These are phyloP conservation scores for Trametes hirsuta DNA, from an alignment of 1,284 basidiomycete genomes.

Conservation along the genomic window DNA sequence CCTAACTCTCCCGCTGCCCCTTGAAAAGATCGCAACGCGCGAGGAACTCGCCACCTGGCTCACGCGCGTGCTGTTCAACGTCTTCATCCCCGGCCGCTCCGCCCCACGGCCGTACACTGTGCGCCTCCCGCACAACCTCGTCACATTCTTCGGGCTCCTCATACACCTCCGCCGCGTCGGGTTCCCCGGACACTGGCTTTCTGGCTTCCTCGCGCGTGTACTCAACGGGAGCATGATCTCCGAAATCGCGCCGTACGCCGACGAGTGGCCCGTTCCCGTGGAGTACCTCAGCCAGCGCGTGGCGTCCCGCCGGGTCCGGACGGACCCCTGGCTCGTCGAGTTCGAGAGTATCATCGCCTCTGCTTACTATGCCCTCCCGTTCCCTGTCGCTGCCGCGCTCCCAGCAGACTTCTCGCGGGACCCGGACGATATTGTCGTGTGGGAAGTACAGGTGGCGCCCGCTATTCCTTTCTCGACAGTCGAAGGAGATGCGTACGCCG, in stretches of 20 bases:
- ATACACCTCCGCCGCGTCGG: constrained; percentile 40
- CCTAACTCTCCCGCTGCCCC: constrained; percentile 29
- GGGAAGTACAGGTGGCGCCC: background rate
- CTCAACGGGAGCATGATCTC: constrained; percentile 33
- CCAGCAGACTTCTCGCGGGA: constrained; percentile 27
- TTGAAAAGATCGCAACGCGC: constrained; percentile 36
- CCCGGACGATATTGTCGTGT: background rate
- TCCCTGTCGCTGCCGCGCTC: constrained; percentile 30
- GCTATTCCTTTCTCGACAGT: background rate
- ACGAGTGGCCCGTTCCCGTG: constrained; percentile 35
- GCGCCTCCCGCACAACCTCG: constrained; percentile 42
- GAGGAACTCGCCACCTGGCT: constrained; percentile 42
- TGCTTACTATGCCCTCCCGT: constrained; percentile 34
- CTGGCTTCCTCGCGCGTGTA: constrained; percentile 36
- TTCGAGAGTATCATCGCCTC: constrained; percentile 36
- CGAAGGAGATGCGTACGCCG: background rate
- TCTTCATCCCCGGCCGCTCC: constrained; percentile 35
- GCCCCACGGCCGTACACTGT: constrained; percentile 33
- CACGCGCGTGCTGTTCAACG: constrained; percentile 41
- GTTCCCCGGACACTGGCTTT: constrained; percentile 42
- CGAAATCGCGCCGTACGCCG: constrained; percentile 34
- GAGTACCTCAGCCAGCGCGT: constrained; percentile 28
- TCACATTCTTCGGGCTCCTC: constrained; percentile 40
- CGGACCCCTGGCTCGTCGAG: constrained; percentile 38
- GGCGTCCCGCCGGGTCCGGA: constrained; percentile 28